Evolutionary conservation across 768 basidiomycete genomes (phyloP), one percentile per base, ranked within the genome.

Genomic region (Lentinula guzmanii): DNA sequence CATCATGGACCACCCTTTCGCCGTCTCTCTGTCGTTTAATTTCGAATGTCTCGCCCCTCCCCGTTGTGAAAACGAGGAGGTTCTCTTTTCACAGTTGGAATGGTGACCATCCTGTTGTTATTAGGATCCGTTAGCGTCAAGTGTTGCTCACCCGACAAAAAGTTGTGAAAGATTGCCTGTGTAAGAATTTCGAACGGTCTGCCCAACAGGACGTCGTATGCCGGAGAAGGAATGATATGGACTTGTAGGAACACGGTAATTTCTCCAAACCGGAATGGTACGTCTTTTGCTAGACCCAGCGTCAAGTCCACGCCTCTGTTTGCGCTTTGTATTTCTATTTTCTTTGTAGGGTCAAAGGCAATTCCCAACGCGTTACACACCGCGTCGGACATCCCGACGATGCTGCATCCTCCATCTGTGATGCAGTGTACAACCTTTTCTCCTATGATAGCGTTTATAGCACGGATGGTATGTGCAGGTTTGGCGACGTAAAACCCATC

Each of bases 141-240:
- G 4, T 45, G 51, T 24, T 51, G 48, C 1, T 35, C 31, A 1
- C 59, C 50, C 4, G 13, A 28, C 9, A n/a, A 18, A 15, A 52
- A 31, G 52, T 60, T 60, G 28, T 24, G 6, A 16, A 41, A n/a
- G 1, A 13, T 16, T 11, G 52, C 51, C 31, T 63, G 24, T 2
- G 55, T 63, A 1, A 65, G 16, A 0, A 33, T 15, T 18, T 65
- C 64, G 41, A 65, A 65, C 0, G 64, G 62, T 4, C 62, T 51
- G 0, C 64, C 62, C 4, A 65, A 52, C 11, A 65, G 51, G 11
- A 65, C 37, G 11, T 63, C 52, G 28, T 65, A 65, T 0, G 65
- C 65, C 0, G 65, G 59, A 10, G 63, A 58, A 2, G 18, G 21
- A 10, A 63, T 55, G 2, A 65, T 18, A 37, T 65, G 64, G n/a